phyloP scores from a whole-genome alignment of 1,284 basidiomycete species.

The Leccinum subrobustum region DNA sequence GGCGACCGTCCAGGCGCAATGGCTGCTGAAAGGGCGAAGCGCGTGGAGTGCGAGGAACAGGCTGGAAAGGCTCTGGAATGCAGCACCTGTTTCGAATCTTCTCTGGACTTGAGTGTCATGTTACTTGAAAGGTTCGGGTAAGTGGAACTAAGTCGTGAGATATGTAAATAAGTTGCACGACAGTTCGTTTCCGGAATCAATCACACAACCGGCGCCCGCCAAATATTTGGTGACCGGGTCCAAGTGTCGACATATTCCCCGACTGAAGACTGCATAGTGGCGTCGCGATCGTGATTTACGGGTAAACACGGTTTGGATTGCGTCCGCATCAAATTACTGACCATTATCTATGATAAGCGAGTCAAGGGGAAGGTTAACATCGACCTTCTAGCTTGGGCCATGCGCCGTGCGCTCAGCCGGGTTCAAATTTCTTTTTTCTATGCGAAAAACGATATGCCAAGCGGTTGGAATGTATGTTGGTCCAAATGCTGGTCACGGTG shows the following conservation, averaged over 20 bases:
- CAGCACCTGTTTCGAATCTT: constrained; percentile 2
- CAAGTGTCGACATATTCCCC: constrained; percentile 1
- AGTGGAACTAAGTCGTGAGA: constrained; percentile 15
- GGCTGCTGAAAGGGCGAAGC: constrained; percentile 1
- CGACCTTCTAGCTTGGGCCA: background rate
- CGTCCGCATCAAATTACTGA: background rate
- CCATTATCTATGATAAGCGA: background rate
- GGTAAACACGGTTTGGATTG: background rate
- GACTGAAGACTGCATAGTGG: background rate
- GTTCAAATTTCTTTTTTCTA: background rate
- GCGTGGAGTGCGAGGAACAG: constrained; percentile 3
- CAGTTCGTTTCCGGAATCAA: constrained; percentile 6
- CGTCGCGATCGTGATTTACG: background rate
- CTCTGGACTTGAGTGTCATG: constrained; percentile 11
- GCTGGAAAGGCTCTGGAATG: background rate
- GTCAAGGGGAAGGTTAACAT: background rate
- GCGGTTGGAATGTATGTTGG: background rate
- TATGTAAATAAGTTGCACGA: constrained; percentile 4
- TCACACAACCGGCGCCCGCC: constrained; percentile 1
- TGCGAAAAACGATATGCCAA: background rate
- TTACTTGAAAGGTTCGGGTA: constrained; percentile 5
- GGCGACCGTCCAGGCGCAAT: background rate
- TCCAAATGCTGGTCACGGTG: background rate
- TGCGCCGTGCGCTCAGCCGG: background rate
- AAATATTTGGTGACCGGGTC: constrained; percentile 6